These are phyloP conservation scores for Nidularia pulvinata DNA, from an alignment of 768 basidiomycete species.

Conservation along the genomic window DNA sequence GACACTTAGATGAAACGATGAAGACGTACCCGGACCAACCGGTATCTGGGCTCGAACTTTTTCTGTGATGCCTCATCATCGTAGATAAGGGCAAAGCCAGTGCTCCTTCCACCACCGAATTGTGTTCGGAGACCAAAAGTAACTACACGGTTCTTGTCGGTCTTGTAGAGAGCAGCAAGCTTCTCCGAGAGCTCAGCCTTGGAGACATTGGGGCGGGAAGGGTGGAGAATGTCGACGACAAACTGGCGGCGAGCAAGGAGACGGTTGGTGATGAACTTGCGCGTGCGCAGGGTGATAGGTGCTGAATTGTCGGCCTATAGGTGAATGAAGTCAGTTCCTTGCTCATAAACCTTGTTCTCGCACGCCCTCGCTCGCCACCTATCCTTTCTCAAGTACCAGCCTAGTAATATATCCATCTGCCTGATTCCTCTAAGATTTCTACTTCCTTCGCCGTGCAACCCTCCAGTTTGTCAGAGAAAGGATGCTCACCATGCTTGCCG, in stretches of 20 bases:
- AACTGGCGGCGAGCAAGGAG: slow-evolving; percentile 96
- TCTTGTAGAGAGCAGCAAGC: slow-evolving; percentile 92
- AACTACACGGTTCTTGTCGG: slow-evolving; percentile 87
- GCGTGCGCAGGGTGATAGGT: slow-evolving; percentile 94
- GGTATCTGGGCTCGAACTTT: slow-evolving; percentile 97
- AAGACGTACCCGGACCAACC: slow-evolving; percentile 85
- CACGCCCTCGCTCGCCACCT: not conserved
- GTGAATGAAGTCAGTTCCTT: not conserved
- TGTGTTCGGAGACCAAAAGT: slow-evolving; percentile 94
- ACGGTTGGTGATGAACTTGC: slow-evolving; percentile 99
- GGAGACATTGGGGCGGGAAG: slow-evolving; percentile 93
- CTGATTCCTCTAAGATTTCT: no score
- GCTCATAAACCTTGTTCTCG: not conserved
- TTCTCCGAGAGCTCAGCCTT: slow-evolving; percentile 91
- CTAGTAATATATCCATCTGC: not conserved
- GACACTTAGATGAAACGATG: slow-evolving; percentile 1
- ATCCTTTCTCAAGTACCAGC: no score
- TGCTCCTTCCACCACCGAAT: slow-evolving; percentile 98
- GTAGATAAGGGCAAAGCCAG: slow-evolving; percentile 97
- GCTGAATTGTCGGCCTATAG: slow-evolving; percentile 74
- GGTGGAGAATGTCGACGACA: slow-evolving; percentile 93
- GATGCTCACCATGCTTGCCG: slow-evolving; percentile 31
- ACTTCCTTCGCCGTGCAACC: no score
- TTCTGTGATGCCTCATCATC: slow-evolving; percentile 94
- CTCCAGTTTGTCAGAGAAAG: no score